Conservation (phyloP, 2,329 filamentous ascomycete species). For the Domatiomyces globalis region DNA sequence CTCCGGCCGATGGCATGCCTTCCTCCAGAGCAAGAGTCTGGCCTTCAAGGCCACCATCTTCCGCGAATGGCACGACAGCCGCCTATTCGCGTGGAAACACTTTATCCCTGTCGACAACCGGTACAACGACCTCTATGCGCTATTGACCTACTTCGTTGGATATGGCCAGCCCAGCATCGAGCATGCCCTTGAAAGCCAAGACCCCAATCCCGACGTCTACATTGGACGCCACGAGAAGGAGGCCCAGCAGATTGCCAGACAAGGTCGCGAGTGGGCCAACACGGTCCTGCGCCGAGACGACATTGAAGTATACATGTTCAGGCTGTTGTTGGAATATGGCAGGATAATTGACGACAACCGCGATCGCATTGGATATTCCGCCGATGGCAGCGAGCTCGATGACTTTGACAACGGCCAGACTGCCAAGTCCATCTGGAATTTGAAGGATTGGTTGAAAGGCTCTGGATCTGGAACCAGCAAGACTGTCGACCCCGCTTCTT, state of each 20-base stretch:
- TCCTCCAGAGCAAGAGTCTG: conserved; percentile 34
- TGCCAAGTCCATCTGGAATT: background rate
- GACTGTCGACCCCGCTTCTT: too few species aligned
- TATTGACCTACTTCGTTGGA: conserved; percentile 39
- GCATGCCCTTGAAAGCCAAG: background rate
- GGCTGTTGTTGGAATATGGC: conserved; percentile 40
- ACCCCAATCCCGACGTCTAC: conserved; percentile 16
- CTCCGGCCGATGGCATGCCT: conserved; percentile 29
- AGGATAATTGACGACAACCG: conserved; percentile 51
- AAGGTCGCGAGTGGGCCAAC: conserved; percentile 26
- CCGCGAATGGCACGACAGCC: conserved; percentile 41
- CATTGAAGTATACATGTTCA: conserved; percentile 44
- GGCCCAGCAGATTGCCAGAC: conserved; percentile 23
- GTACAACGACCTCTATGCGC: conserved; percentile 36
- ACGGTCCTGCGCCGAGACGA: conserved; percentile 34
- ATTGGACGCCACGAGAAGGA: conserved; percentile 23
- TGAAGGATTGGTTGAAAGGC: background rate
- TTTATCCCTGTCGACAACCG: conserved; percentile 40
- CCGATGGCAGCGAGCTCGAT: conserved; percentile 20
- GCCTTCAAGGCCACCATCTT: conserved; percentile 42
- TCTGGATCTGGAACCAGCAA: too few species aligned
- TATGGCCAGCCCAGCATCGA: conserved; percentile 14
- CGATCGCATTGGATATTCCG: conserved; percentile 43
- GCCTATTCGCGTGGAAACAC: conserved; percentile 38
- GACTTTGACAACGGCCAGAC: conserved; percentile 12